Conservation (phyloP, 805 yeast genomes). For the Candida nanaspora region DNA sequence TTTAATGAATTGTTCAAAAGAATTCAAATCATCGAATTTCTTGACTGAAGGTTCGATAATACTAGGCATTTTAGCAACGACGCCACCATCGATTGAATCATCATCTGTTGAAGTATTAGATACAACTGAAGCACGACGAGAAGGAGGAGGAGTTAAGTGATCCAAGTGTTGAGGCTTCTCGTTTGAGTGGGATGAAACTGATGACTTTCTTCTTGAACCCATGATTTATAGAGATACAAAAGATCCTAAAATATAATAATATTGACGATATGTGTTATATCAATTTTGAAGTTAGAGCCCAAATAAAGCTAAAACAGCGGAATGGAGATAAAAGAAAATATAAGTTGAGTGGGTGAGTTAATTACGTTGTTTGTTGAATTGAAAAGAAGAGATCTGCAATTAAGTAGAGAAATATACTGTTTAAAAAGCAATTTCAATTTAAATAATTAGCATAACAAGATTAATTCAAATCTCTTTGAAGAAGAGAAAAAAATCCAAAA, state of each 20-base stretch:
- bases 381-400: too few relatives aligned
- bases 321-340: too few relatives aligned
- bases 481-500: too few relatives aligned
- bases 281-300: background rate
- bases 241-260: too few relatives aligned
- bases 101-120: conserved; percentile 2
- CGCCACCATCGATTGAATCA: too few relatives aligned
- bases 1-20: conserved; percentile 53
- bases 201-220: conserved; percentile 12
- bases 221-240: background rate
- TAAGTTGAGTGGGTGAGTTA: too few relatives aligned
- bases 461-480: too few relatives aligned
- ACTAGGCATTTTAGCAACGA: background rate
- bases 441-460: too few relatives aligned
- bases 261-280: too few relatives aligned
- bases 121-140: conserved; percentile 10
- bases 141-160: conserved; percentile 13
- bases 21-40: conserved; percentile 49
- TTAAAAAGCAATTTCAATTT: too few relatives aligned
- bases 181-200: conserved; percentile 14
- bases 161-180: conserved; percentile 27
- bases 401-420: too few relatives aligned
- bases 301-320: background rate
- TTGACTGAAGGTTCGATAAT: conserved; percentile 16
- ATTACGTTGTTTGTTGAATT: too few relatives aligned